A percentile compares a stretch with the other conserved stretches of the same genome.
Evolutionary conservation across 345 rosid species (phyloP).

Genomic region (Anacardium occidentale): DNA sequence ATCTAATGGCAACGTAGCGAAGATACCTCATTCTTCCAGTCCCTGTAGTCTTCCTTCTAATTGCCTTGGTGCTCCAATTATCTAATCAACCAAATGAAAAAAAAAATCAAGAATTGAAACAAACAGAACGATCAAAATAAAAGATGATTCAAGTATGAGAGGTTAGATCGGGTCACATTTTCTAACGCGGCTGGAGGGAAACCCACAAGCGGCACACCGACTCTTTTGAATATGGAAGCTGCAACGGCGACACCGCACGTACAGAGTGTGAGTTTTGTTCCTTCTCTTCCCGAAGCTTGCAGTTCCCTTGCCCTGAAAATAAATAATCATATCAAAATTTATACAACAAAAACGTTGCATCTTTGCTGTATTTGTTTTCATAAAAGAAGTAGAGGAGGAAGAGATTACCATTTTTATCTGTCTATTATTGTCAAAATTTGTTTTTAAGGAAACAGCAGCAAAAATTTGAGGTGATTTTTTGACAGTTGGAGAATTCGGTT

Average conservation of each 20-base stretch:
- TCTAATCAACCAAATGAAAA: slow-evolving; percentile 7
- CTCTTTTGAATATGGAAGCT: slow-evolving; percentile 24
- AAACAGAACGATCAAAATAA: too few species aligned
- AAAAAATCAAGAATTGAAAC: too few species aligned
- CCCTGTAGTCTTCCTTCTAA: slow-evolving; percentile 27
- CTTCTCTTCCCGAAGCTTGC: slow-evolving; percentile 14
- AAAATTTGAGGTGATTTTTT: background rate
- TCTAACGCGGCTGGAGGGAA: too few species aligned
- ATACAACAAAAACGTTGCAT: too few species aligned
- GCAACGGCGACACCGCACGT: slow-evolving; percentile 21
- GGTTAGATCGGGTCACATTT: too few species aligned
- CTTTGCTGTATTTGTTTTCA: background rate
- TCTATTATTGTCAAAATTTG: background rate
- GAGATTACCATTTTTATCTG: background rate
- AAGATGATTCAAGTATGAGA: too few species aligned
- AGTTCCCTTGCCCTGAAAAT: background rate
- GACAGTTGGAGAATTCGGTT: background rate
- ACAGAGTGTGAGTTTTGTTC: slow-evolving; percentile 24
- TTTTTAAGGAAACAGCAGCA: background rate
- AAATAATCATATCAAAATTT: too few species aligned
- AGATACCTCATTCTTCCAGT: slow-evolving; percentile 32
- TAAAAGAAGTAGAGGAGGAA: background rate
- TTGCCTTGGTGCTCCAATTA: slow-evolving; percentile 26
- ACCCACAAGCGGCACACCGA: too few species aligned
- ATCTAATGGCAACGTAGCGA: slow-evolving; percentile 18